Conservation (phyloP, 352 stramenopile genomes). For the Phytophthora pluvialis region DNA sequence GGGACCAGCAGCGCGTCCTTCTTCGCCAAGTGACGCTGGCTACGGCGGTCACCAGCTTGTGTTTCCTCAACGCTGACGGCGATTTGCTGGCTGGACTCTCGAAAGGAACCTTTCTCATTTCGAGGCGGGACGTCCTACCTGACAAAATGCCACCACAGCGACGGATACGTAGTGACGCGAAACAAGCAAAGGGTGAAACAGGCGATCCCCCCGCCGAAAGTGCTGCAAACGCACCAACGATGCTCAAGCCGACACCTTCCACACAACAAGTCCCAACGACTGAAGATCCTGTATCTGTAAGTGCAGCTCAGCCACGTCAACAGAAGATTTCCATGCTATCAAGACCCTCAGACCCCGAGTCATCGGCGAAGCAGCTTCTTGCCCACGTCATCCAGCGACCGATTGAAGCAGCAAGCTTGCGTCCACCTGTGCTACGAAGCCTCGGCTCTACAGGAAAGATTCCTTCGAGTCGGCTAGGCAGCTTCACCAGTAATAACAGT, state of each 20-base stretch:
- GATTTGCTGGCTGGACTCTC: slow-evolving; percentile 63
- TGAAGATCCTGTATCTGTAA: neutral
- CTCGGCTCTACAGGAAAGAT: slow-evolving; percentile 3
- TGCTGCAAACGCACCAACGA: neutral
- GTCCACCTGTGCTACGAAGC: slow-evolving; percentile 26
- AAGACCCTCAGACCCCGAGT: slow-evolving; percentile 19
- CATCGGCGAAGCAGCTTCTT: slow-evolving; percentile 33
- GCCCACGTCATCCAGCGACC: slow-evolving; percentile 31
- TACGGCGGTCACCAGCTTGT: slow-evolving; percentile 64
- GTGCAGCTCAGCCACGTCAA: neutral
- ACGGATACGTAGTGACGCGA: slow-evolving; percentile 9
- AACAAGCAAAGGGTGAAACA: slow-evolving; percentile 8
- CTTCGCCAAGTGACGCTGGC: slow-evolving; percentile 66
- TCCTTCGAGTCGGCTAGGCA: slow-evolving; percentile 4
- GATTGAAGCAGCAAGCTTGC: slow-evolving; percentile 29
- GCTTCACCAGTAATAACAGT: slow-evolving; percentile 26
- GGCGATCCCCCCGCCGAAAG: neutral
- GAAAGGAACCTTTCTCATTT: slow-evolving; percentile 65
- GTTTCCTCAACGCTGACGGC: slow-evolving; percentile 70
- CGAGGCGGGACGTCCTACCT: slow-evolving; percentile 61
- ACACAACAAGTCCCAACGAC: neutral
- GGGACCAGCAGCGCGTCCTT: slow-evolving; percentile 64
- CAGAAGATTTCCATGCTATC: slow-evolving; percentile 6
- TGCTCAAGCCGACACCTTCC: neutral
- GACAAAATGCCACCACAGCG: slow-evolving; percentile 44